Base-by-base conservation (phyloP, 495 filamentous ascomycete genomes). In the Lindgomyces ingoldianus region DNA sequence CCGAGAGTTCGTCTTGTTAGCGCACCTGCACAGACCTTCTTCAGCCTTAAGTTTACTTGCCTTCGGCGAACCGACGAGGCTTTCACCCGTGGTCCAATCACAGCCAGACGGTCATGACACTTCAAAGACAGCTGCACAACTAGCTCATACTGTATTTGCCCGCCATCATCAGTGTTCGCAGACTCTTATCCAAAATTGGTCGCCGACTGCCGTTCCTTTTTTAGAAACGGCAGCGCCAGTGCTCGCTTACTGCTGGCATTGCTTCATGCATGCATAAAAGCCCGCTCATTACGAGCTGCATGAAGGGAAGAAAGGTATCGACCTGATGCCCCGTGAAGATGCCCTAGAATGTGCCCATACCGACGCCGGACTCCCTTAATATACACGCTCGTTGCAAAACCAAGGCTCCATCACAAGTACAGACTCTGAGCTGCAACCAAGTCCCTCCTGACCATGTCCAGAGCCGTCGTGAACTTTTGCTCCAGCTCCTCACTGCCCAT, bases 401-500 rank as follows among this genome's bases (percentile, higher is more conserved):
- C n/a, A 9, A 64, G 44, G 16, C 27, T 10, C 14, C 16, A 30
- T 77, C 79, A 96, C 74, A 97, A 78, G 73, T 97, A 97, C 69
- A 97, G 76, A 59, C 87, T 91, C 80, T 96, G 92, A 67, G 93
- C 91, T 51, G 93, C 91, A 59, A 97, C 93, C 74, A 97, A 91
- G 73, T 96, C 92, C 70, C 94, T 81, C 77, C 87, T 85, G 19
- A 98, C 86, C 84, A 96, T 95, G 48, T 79, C 78, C 69, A 98
- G 77, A 33, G 89, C 86, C 57, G 83, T 79, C 74, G 96, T 91
- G 69, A 98, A 98, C 73, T 90, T 98, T 70, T 85, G 78, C 74
- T 92, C 87, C 55, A 98, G 81, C 61, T 97, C 94, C 65, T 96
- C 89, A 73, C 87, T 96, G 56, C 94, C 94, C 95, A 98, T 98